These are phyloP conservation scores for Rhodotorula glutinis DNA, from an alignment of 1,284 basidiomycete species.

Conservation along the genomic window DNA sequence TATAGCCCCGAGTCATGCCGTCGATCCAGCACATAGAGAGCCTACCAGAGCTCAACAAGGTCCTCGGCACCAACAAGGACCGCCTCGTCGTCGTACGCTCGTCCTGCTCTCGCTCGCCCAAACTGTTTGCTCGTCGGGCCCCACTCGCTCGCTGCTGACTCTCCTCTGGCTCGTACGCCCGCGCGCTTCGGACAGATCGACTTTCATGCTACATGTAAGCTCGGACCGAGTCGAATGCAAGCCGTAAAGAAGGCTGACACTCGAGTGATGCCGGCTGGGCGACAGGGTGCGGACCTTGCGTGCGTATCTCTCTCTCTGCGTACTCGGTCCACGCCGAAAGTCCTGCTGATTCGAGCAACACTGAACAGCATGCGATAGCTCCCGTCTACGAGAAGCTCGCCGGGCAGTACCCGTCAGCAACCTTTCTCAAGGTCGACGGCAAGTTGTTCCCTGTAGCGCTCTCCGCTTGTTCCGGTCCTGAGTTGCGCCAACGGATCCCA, in stretches of 20 bases:
- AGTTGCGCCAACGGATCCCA: not conserved
- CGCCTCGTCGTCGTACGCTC: constrained; percentile 27
- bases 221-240: not conserved
- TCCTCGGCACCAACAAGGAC: constrained; percentile 28
- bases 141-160: not conserved
- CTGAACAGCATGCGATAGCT: constrained; percentile 31
- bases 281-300: constrained; percentile 35
- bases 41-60: constrained; percentile 16
- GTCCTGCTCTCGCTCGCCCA: not conserved
- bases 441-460: not conserved
- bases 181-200: constrained; percentile 16
- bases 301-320: not conserved
- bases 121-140: not conserved
- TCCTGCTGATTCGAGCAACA: not conserved
- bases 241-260: not conserved
- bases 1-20: constrained; percentile 7
- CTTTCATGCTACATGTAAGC: constrained; percentile 31
- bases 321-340: too few species aligned
- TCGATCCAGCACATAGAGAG: constrained; percentile 23
- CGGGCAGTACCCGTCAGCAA: constrained; percentile 6
- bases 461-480: too few species aligned
- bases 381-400: constrained; percentile 34
- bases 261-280: not conserved
- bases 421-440: constrained; percentile 32
- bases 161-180: not conserved